Evolutionary conservation across 352 stramenopile genomes (phyloP).

Genomic region (Phytophthora pini): DNA sequence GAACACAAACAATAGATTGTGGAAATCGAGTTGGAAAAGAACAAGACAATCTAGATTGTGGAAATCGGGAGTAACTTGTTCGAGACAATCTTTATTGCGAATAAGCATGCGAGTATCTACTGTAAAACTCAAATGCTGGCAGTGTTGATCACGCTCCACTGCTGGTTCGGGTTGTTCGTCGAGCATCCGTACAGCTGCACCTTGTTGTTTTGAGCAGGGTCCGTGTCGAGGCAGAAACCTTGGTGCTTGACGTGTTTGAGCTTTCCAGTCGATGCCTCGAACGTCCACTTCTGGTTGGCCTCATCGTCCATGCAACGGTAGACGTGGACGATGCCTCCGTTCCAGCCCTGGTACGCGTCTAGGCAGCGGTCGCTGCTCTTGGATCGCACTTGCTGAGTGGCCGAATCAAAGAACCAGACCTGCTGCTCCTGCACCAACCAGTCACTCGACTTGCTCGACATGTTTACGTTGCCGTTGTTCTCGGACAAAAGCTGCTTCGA

Average conservation of each 20-base stretch:
- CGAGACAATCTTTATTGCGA: too few relatives aligned
- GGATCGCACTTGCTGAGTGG: conserved; percentile 60
- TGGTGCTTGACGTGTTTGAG: conserved; percentile 51
- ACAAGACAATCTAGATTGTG: too few relatives aligned
- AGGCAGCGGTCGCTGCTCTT: conserved; percentile 75
- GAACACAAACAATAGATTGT: too few relatives aligned
- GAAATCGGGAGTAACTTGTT: too few relatives aligned
- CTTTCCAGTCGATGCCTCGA: conserved; percentile 51
- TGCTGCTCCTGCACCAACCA: conserved; percentile 64
- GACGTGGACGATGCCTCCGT: conserved; percentile 62
- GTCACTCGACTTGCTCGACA: conserved; percentile 47
- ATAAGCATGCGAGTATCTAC: too few relatives aligned
- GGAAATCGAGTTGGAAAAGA: too few relatives aligned
- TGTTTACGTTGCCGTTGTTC: conserved; percentile 43
- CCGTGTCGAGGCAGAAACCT: conserved; percentile 66
- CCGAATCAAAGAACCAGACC: conserved; percentile 69
- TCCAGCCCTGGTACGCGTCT: conserved; percentile 56
- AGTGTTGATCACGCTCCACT: conserved; percentile 41
- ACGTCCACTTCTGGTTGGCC: conserved; percentile 73
- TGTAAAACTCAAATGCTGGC: conserved; percentile 1
- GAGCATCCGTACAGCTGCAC: conserved; percentile 69
- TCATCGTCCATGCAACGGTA: conserved; percentile 62
- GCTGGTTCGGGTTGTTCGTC: conserved; percentile 60
- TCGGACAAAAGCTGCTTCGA: conserved; percentile 45
- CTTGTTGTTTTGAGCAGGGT: conserved; percentile 55